Conservation (phyloP, 495 filamentous ascomycete genomes). For the Neurospora sp. region DNA sequence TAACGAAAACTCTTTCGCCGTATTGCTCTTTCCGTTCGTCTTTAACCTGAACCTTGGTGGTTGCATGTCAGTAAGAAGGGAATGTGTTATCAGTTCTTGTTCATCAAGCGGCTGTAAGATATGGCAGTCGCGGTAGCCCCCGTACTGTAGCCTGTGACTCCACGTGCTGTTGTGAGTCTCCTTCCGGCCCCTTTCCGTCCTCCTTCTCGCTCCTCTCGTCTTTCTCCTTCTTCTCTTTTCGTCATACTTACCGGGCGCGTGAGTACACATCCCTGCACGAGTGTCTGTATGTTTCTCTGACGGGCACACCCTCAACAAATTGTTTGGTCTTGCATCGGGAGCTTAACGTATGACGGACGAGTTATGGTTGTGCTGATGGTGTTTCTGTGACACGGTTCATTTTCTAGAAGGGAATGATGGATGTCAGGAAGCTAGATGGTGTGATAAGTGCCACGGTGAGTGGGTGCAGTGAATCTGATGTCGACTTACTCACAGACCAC, state of each 20-base stretch:
- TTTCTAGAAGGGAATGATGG: not conserved
- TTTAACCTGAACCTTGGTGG: not conserved
- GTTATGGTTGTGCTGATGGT: not conserved
- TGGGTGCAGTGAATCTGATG: not conserved
- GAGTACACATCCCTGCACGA: not conserved
- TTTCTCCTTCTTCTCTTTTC: not conserved
- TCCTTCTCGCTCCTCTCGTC: not conserved
- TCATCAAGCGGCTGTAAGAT: no score
- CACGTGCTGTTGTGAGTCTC: no score
- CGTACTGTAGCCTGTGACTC: no score
- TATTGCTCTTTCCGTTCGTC: not conserved
- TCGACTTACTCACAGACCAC: not conserved
- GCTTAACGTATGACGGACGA: not conserved
- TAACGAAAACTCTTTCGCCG: not conserved
- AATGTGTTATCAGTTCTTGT: no score
- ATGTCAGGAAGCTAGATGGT: not conserved
- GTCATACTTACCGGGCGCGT: not conserved
- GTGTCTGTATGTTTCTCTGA: not conserved
- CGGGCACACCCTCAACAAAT: not conserved
- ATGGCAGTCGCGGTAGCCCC: no score
- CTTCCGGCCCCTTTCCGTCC: no score
- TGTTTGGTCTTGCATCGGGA: not conserved
- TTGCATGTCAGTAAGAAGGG: no score
- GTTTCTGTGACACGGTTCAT: not conserved
- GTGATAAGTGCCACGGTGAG: not conserved